Conservation (phyloP, 2,329 filamentous ascomycete genomes). For the Fonsecaea monophora region DNA sequence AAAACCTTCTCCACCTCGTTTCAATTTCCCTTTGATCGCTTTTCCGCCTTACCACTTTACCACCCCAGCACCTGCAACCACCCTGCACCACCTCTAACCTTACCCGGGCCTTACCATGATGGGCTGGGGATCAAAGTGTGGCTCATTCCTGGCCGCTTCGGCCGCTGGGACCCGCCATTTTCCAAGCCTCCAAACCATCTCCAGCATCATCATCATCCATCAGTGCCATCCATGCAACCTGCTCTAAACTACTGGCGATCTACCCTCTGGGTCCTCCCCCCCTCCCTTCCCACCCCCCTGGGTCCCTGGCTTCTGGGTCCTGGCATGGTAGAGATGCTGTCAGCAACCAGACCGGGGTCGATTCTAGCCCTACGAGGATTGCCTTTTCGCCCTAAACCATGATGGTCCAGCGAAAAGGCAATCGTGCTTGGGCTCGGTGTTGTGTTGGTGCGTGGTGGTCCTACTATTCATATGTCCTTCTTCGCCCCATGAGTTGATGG, state of each 20-base stretch:
- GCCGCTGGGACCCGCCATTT: background rate
- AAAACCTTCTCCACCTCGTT: conserved; percentile 14
- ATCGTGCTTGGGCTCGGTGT: background rate
- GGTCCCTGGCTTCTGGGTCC: conserved; percentile 5
- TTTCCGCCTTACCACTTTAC: conserved; percentile 9
- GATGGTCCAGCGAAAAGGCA: conserved; percentile 16
- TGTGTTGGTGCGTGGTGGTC: background rate
- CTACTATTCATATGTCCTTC: conserved; percentile 34
- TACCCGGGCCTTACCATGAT: too few species aligned
- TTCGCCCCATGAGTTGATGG: conserved; percentile 27
- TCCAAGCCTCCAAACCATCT: background rate
- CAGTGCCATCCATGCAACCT: too few species aligned
- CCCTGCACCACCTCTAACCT: too few species aligned
- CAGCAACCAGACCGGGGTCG: conserved; percentile 31
- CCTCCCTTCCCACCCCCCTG: background rate
- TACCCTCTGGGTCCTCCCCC: background rate
- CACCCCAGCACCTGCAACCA: background rate
- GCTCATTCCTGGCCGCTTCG: conserved; percentile 13
- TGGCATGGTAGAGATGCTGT: conserved; percentile 25
- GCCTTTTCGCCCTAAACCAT: conserved; percentile 24
- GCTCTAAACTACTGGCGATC: conserved; percentile 8
- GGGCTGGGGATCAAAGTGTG: conserved; percentile 8
- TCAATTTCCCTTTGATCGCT: conserved; percentile 8
- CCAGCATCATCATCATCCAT: background rate
- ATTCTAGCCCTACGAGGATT: conserved; percentile 33